Evolutionary conservation across 257 asterid species (phyloP).

Genomic region (Eustoma russellianum): DNA sequence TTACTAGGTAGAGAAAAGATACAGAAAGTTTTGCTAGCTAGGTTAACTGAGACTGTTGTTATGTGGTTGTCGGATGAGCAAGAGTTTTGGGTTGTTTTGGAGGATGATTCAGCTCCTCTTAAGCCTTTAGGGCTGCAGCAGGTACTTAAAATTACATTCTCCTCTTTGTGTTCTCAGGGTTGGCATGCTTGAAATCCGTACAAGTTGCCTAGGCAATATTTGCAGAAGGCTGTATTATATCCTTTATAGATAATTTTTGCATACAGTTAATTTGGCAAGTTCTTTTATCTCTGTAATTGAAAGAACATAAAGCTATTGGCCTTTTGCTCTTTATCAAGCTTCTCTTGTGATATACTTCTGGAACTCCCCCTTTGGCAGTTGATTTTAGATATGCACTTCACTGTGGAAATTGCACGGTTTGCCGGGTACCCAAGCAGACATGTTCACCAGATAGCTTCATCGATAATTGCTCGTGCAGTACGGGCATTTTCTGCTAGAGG

Average conservation of each 20-base stretch:
- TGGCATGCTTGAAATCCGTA: too few relatives aligned
- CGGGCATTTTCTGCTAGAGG: conserved; percentile 90
- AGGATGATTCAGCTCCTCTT: conserved; percentile 77
- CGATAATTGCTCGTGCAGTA: conserved; percentile 82
- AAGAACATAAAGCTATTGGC: too few relatives aligned
- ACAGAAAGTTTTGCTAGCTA: conserved; percentile 89
- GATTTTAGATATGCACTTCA: conserved; percentile 94
- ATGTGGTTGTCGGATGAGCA: conserved; percentile 94
- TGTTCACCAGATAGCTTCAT: conserved; percentile 88
- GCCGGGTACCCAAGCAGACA: conserved; percentile 91
- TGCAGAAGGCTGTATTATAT: too few relatives aligned
- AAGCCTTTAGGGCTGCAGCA: conserved; percentile 82
- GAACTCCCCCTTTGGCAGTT: conserved; percentile 35
- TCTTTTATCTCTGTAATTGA: too few relatives aligned
- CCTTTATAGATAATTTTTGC: too few relatives aligned
- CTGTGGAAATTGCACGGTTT: conserved; percentile 83
- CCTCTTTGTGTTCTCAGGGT: not conserved
- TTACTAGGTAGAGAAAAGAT: conserved; percentile 84
- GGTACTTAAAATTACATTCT: conserved; percentile 32
- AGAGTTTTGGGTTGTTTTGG: conserved; percentile 90
- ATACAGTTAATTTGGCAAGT: too few relatives aligned
- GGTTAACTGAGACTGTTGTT: conserved; percentile 91
- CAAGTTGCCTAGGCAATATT: too few relatives aligned
- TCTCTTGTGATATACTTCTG: too few relatives aligned
- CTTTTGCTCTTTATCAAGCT: too few relatives aligned